Evolutionary conservation across 768 basidiomycete species (phyloP), one percentile per base, ranked within the genome.

Genomic region (Astraeus odoratus): DNA sequence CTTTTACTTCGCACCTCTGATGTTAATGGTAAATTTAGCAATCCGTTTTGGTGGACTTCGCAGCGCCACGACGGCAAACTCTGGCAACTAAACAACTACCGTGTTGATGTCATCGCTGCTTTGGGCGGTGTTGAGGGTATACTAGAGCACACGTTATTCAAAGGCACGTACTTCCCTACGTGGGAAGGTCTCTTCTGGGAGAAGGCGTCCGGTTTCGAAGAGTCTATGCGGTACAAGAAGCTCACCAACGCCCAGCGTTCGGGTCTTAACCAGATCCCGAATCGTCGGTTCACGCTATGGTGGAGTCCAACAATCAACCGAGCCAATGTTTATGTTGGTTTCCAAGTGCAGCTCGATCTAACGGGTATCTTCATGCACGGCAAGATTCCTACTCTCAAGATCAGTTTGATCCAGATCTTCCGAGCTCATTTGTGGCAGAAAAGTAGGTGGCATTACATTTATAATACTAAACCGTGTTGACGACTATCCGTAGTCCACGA

Each of bases 371-470:
- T 95, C 75, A 94, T 90, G 86, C 94, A 96, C 67, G 95, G 95
- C 57, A 97, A 99, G 72, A 95, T 97, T 51, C 93, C 93, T 10
- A 96, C 94, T 2, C 70, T 97, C 53, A 97, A 98, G 73, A 99
- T 99, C 70, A 93, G 89, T 67, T 81, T 98, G 71, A 99, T 99
- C 56, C 96, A 98, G 60, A 96, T 99, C 57, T 98, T 99, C 90
- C 89, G 96, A 73, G 96, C 96, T 33, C 96, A 99, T 67, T 79
- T 99, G 71, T 98, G 96, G 96, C 96, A 99, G 71, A 97, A 99
- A 73, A 97, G 94, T 83, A 64, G 65, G 85, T 80, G 52, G 45
- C 49, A 54, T 41, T 5, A 39, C 4, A 0, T 59, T 35, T 56
- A 39, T 55, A 57, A 7, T 26, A 16, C 7, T 8, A 20, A 8